These are phyloP conservation scores for Pyricularia sp. DNA, from an alignment of 2,329 filamentous ascomycete species.

Conservation along the genomic window DNA sequence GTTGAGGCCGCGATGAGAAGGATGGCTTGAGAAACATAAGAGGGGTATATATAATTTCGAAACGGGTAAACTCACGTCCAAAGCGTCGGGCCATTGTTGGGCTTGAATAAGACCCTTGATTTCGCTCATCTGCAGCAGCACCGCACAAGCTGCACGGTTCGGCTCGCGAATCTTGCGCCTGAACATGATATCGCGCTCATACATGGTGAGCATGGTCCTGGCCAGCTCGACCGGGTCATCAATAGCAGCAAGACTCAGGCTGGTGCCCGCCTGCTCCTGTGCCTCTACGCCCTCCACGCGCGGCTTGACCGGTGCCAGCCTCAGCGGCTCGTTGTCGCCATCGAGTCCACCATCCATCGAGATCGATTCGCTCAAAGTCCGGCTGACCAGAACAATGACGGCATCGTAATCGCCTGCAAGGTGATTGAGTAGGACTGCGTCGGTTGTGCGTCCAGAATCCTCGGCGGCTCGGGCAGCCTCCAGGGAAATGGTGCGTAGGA, in stretches of 20 bases:
- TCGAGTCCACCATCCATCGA: constrained; percentile 64
- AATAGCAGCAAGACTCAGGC: constrained; percentile 50
- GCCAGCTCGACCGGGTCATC: constrained; percentile 53
- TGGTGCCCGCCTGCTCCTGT: constrained; percentile 35
- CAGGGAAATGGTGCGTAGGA: constrained; percentile 84
- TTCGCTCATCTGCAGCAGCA: constrained; percentile 50
- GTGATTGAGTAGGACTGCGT: constrained; percentile 91
- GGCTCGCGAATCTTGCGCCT: constrained; percentile 46
- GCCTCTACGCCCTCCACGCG: constrained; percentile 33
- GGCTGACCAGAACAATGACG: constrained; percentile 84
- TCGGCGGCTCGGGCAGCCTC: constrained; percentile 90
- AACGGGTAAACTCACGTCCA: constrained; percentile 40
- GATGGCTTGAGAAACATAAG: background rate
- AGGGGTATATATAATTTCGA: background rate
- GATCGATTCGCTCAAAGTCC: constrained; percentile 81
- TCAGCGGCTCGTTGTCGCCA: constrained; percentile 56
- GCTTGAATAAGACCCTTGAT: constrained; percentile 48
- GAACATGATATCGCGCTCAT: constrained; percentile 52
- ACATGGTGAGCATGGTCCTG: constrained; percentile 53
- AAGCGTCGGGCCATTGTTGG: constrained; percentile 45
- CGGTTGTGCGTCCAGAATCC: constrained; percentile 85
- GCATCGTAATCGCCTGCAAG: constrained; percentile 91
- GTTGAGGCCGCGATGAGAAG: background rate
- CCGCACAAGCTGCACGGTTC: constrained; percentile 46
- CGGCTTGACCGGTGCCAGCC: constrained; percentile 72